These are phyloP conservation scores for Austroboletus niveus DNA, from an alignment of 1,284 basidiomycete species.

Conservation along the genomic window DNA sequence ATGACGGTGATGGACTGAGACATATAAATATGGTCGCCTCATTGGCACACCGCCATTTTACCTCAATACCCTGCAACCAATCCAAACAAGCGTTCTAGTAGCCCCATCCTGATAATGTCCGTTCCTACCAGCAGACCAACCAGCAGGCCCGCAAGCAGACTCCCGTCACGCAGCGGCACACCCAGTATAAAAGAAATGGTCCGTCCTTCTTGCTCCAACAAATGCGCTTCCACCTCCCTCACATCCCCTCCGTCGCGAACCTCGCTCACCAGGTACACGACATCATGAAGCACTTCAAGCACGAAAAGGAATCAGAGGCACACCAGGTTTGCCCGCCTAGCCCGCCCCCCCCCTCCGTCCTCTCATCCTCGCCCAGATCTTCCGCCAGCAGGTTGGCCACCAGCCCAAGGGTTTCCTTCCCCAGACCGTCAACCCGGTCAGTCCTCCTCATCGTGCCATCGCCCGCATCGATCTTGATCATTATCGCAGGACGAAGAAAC, in stretches of 20 bases:
- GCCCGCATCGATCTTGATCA: background rate
- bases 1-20: background rate
- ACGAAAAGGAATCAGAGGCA: conserved; percentile 82
- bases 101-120: conserved; percentile 19
- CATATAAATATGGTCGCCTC: conserved; percentile 17
- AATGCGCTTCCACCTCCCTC: conserved; percentile 36
- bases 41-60: conserved; percentile 6
- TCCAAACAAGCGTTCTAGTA: background rate
- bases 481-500: conserved; percentile 70
- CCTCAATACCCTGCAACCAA: conserved; percentile 11
- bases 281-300: conserved; percentile 54
- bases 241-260: conserved; percentile 14
- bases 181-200: conserved; percentile 42
- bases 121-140: conserved; percentile 26
- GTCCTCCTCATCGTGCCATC: conserved; percentile 17
- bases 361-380: conserved; percentile 48
- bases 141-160: conserved; percentile 28
- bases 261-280: conserved; percentile 50
- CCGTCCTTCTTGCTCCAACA: conserved; percentile 3
- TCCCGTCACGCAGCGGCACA: conserved; percentile 36
- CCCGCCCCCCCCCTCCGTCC: background rate
- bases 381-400: conserved; percentile 68
- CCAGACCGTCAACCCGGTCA: conserved; percentile 66
- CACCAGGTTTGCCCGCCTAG: conserved; percentile 55
- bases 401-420: conserved; percentile 60